These are phyloP conservation scores for Tricholoma hemisulphureum DNA, from an alignment of 768 basidiomycete genomes.

Conservation along the genomic window DNA sequence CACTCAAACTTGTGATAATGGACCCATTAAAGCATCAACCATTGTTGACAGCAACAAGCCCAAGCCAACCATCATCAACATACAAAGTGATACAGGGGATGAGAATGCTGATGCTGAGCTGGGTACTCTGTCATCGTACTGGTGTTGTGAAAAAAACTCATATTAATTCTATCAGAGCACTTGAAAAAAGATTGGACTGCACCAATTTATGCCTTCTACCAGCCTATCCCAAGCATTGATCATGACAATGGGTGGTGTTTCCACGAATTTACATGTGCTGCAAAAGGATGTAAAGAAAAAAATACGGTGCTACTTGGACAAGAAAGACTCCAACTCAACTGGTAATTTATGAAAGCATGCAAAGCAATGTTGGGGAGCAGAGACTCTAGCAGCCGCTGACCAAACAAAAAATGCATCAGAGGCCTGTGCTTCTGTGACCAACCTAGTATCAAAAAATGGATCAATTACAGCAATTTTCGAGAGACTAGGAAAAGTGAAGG, in stretches of 20 bases:
- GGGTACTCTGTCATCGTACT: neutral
- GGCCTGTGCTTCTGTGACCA: neutral
- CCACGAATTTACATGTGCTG: neutral
- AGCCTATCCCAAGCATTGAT: neutral
- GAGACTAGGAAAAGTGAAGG: slow-evolving; percentile 24
- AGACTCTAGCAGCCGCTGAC: slow-evolving; percentile 20
- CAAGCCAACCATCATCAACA: too few relatives aligned
- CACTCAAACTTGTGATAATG: neutral
- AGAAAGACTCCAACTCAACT: slow-evolving; percentile 23
- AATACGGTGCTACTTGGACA: slow-evolving; percentile 21
- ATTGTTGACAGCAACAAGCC: too few relatives aligned
- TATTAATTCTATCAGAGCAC: slow-evolving; percentile 9
- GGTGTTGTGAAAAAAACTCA: neutral
- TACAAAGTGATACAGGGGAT: too few relatives aligned
- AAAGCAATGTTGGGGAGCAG: slow-evolving; percentile 28
- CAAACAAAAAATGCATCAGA: slow-evolving; percentile 6
- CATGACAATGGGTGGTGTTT: neutral
- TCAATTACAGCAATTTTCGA: slow-evolving; percentile 27
- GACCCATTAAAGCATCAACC: too few relatives aligned
- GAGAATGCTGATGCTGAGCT: neutral
- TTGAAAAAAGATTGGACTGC: too few relatives aligned
- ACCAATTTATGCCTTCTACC: slow-evolving; percentile 7
- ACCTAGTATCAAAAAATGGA: slow-evolving; percentile 20
- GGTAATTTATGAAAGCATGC: slow-evolving; percentile 29
- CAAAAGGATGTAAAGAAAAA: too few relatives aligned